phyloP scores from a whole-genome alignment of 2,329 filamentous ascomycete species.

The Exophiala sp. region DNA sequence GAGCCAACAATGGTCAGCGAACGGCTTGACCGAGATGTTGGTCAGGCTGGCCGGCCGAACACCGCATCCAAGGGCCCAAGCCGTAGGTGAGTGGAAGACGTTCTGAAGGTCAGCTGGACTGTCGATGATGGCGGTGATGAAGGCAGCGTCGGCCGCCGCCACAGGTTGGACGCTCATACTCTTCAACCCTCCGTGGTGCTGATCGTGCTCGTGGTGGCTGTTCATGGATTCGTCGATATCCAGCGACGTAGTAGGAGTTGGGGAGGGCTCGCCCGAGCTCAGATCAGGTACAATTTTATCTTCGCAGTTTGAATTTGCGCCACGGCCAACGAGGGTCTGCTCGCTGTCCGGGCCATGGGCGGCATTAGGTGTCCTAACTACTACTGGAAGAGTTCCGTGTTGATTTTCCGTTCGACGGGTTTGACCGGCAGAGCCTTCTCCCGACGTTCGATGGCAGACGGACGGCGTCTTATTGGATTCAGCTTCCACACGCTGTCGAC shows the following conservation, averaged over 20 bases:
- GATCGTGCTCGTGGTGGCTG: background rate
- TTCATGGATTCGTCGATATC: background rate
- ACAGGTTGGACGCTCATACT: background rate
- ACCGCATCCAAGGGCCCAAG: background rate
- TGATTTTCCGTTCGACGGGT: background rate
- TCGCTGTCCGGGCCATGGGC: background rate
- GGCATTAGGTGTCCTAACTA: background rate
- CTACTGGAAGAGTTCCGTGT: background rate
- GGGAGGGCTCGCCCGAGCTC: background rate
- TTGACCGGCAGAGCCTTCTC: background rate
- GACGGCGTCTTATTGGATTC: background rate
- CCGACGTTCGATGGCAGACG: background rate
- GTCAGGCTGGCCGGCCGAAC: background rate
- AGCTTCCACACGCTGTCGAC: conserved; percentile 12
- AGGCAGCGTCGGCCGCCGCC: background rate
- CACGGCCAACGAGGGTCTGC: background rate
- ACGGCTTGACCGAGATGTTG: background rate
- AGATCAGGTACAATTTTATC: background rate
- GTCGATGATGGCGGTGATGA: background rate
- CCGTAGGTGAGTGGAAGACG: background rate
- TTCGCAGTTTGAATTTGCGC: background rate
- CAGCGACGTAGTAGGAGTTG: background rate
- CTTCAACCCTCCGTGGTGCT: background rate
- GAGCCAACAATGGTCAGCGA: background rate
- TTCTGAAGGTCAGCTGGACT: background rate